Base-by-base conservation (phyloP, 352 stramenopile genomes). In the Globisporangium apiculatum region DNA sequence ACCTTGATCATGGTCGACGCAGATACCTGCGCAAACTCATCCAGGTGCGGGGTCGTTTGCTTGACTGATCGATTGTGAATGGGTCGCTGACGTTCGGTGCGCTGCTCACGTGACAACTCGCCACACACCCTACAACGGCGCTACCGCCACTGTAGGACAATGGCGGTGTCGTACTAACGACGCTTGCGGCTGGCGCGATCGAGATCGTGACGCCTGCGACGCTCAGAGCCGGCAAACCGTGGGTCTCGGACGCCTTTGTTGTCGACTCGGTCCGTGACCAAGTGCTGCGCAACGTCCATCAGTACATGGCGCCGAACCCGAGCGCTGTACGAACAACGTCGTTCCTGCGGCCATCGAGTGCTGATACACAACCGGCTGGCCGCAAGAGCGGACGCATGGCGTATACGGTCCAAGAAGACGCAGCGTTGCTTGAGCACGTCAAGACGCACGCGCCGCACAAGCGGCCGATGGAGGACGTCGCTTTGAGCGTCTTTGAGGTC, bases 211-310 rank as follows among this genome's bases (percentile, higher is more conserved):
- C 72, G 51, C 67, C 42, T 35, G 61, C 66, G 3, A 45, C 60
- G 31, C 60, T 87, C 37, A 50, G 67, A 54, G 46, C 52, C 11
- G 56, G 53, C 1, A 53, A 65, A 24, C 14, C 73, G 50, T 76
- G 68, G 73, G 66, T 89, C 35, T 64, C 77, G 6, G 61, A 58
- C 7, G 67, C 75, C 15, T 87, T 84, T 53, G 56, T 89, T 37
- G 64, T 70, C 48, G 69, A 87, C 57, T 83, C 69, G 36, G 57
- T 83, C 53, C 64, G 60, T 18, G 65, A 62, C 45, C 62, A 63
- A 10, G 47, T 59, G 46, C 58, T 80, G 51, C 69, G 73, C 43
- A 51, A 75, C 31, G 17, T 73, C 1, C 12, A 11, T 2, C 37
- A 75, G 24, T 87, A 87, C 65, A 73, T 73, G 53, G 63, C 60